Base-by-base conservation (phyloP, 306 rosid genomes). In the Cicer judaicum region DNA sequence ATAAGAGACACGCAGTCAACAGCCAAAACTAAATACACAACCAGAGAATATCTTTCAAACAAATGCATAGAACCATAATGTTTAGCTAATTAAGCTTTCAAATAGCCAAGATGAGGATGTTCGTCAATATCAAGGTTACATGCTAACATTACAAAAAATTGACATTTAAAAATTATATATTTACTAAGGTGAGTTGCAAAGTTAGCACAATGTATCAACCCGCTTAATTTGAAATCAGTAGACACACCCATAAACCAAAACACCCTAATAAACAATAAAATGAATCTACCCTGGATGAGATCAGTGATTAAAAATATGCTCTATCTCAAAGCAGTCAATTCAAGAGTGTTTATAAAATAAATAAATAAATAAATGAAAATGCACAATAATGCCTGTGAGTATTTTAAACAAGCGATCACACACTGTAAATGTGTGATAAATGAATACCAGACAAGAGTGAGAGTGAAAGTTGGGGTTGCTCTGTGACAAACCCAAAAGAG, bases 211-310 rank as follows among this genome's bases (percentile, higher is more conserved):
- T 29, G 67, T 43, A 24, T 24, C 52, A 36, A 29, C 18, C 5
- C 36, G 68, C 36, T 34, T 46, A 69, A 29, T 57, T 46, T 8
- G 11, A 36, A 34, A 55, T 42, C 50, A 57, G 34, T 12, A 10
- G 13, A 75, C 13, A 40, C 3, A 13, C 10, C 64, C 8, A 59
- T 59, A 59, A 29, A 29, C 42, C 46, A 24, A 2, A 40, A 47
- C 5, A 59, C 39, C 36, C 21, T 8, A 39, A 39, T 38, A 59
- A 60, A 67, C n/a, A 69, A 38, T 4, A 49, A 49, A 13, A 46
- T 49, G 1, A 56, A 73, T 21, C 18, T 48, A 73, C 24, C 54
- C 68, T 9, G 46, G 14, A 73, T 10, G 34, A 36, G 44, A 72
- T 64, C 43, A 36, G n/a, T 9, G 6, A 44, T 1, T 7, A n/a